Percentiles rank a stretch among this genome's conserved stretches.
Conservation (phyloP, 208 protist genomes). For the Trypanosoma mega region DNA sequence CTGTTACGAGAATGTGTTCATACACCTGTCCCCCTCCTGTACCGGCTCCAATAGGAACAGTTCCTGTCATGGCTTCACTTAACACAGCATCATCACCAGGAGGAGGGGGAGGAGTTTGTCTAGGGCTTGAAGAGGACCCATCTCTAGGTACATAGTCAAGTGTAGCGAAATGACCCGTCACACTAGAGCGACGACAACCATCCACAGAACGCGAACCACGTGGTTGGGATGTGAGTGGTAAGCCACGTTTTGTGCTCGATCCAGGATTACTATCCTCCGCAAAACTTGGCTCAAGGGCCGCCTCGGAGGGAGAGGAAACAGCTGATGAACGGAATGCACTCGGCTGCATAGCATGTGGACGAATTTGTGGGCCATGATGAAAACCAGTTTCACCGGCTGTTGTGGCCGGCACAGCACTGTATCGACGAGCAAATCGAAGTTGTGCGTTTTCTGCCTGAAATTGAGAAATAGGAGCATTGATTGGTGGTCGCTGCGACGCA, state of each 20-base stretch:
- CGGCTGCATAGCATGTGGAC: too few relatives aligned
- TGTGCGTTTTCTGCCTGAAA: slow-evolving; percentile 45
- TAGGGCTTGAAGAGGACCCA: background rate
- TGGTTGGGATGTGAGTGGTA: background rate
- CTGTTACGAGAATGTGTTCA: slow-evolving; percentile 73
- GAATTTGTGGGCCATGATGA: slow-evolving; percentile 1
- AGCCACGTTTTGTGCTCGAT: too few relatives aligned
- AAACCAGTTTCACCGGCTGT: slow-evolving; percentile 15
- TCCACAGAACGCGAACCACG: background rate
- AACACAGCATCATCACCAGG: background rate
- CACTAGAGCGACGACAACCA: slow-evolving; percentile 15
- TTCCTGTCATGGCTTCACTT: slow-evolving; percentile 7
- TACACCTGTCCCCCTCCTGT: slow-evolving; percentile 33
- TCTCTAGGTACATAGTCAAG: slow-evolving; percentile 18
- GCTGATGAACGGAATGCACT: too few relatives aligned
- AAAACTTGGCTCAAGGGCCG: background rate
- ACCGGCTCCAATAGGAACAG: too few relatives aligned
- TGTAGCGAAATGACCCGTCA: slow-evolving; percentile 15
- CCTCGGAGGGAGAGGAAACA: background rate
- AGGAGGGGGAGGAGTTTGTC: background rate
- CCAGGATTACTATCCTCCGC: background rate
- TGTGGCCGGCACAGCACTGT: slow-evolving; percentile 57
- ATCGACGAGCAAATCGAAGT: slow-evolving; percentile 66
- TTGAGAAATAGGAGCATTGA: slow-evolving; percentile 25
- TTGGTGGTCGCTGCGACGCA: slow-evolving; percentile 20